phyloP scores from a whole-genome alignment of 495 filamentous ascomycete genomes.

The Podospora fimiseda region DNA sequence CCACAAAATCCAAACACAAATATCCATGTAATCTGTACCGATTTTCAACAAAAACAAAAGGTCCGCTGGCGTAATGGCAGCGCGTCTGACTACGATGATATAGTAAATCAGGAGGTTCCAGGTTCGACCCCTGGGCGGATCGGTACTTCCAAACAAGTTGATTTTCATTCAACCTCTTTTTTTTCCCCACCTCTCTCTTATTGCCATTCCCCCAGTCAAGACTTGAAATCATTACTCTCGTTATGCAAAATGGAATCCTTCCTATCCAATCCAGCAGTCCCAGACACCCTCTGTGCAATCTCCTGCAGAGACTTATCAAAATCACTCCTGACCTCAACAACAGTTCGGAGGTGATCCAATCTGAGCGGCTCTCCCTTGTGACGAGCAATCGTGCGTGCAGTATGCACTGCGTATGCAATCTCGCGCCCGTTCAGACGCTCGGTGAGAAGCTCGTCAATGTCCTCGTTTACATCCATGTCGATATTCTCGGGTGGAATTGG shows the following conservation, averaged over 20 bases:
- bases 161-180: not conserved
- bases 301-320: slow-evolving; percentile 3
- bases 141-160: not conserved
- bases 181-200: too few species aligned
- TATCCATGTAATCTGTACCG: too few species aligned
- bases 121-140: too few species aligned
- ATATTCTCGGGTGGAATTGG: not conserved
- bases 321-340: not conserved
- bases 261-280: not conserved
- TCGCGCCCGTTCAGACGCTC: slow-evolving; percentile 29
- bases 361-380: not conserved
- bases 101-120: too few species aligned
- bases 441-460: slow-evolving; percentile 1
- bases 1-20: too few species aligned
- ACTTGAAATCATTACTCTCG: not conserved
- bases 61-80: too few species aligned
- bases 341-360: not conserved
- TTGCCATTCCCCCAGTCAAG: too few species aligned
- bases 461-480: not conserved
- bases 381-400: slow-evolving; percentile 34
- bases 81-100: too few species aligned
- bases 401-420: slow-evolving; percentile 31
- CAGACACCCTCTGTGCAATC: not conserved
- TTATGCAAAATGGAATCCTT: slow-evolving; percentile 7
- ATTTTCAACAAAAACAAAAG: too few species aligned